A percentile compares a stretch with the other conserved stretches of the same genome.
These are phyloP conservation scores for Colletotrichum cuscutae DNA, from an alignment of 2,329 filamentous ascomycete genomes.

Conservation along the genomic window DNA sequence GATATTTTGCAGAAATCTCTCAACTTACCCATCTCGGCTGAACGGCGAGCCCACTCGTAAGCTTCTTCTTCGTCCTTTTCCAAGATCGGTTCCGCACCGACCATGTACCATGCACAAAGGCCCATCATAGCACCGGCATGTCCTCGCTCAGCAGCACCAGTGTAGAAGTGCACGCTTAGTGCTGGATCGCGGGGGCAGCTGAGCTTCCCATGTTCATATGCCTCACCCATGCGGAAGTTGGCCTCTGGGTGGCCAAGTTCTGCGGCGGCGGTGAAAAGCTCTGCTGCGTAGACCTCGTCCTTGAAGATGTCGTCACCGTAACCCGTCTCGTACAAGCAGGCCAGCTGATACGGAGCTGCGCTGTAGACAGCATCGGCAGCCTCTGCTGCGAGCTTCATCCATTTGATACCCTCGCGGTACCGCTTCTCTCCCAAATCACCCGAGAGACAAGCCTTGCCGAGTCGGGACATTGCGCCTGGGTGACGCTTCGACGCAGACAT, in stretches of 20 bases:
- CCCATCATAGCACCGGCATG: conserved; percentile 96
- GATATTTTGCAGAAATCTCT: background rate
- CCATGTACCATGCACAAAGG: conserved; percentile 97
- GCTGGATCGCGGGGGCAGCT: conserved; percentile 91
- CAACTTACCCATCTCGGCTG: conserved; percentile 83
- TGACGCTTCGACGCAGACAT: conserved; percentile 93
- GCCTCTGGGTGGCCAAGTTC: conserved; percentile 91
- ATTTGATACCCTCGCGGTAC: conserved; percentile 93
- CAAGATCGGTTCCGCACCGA: conserved; percentile 89
- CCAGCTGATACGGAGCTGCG: conserved; percentile 90
- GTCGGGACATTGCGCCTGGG: conserved; percentile 91
- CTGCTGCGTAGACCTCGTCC: conserved; percentile 89
- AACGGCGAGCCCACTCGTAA: conserved; percentile 92
- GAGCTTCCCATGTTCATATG: conserved; percentile 92
- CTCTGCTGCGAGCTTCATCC: conserved; percentile 93
- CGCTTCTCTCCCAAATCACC: conserved; percentile 89
- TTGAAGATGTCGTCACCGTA: conserved; percentile 94
- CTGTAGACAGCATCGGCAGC: conserved; percentile 93
- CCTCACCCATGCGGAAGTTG: conserved; percentile 90
- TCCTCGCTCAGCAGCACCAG: conserved; percentile 85
- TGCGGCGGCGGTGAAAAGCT: conserved; percentile 93
- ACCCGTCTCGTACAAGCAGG: conserved; percentile 88
- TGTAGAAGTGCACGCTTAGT: conserved; percentile 97
- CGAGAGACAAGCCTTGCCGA: conserved; percentile 89
- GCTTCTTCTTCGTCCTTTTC: conserved; percentile 97